Conservation (phyloP, 768 basidiomycete genomes). For the Termitomyces sp. region DNA sequence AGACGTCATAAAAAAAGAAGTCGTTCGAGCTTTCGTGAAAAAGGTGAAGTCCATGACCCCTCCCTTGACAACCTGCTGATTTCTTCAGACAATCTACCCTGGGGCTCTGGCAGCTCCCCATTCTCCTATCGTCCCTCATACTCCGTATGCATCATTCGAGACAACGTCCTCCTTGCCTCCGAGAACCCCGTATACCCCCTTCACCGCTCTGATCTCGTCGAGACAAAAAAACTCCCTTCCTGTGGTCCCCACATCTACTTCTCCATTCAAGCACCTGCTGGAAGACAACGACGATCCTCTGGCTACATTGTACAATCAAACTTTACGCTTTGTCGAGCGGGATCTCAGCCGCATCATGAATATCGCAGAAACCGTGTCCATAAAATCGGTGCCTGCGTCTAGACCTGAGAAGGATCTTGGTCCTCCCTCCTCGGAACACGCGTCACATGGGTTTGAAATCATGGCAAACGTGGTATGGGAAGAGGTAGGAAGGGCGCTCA, state of each 20-base stretch:
- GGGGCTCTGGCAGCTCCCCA: constrained; percentile 63
- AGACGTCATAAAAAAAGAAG: constrained; percentile 68
- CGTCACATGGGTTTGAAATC: constrained; percentile 58
- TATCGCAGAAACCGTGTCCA: constrained; percentile 61
- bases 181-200: constrained; percentile 45
- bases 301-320: constrained; percentile 72
- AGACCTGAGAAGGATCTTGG: constrained; percentile 13
- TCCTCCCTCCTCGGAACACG: not conserved
- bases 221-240: constrained; percentile 26
- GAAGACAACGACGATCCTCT: constrained; percentile 67
- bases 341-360: constrained; percentile 74
- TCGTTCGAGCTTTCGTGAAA: constrained; percentile 72
- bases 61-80: not conserved
- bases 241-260: constrained; percentile 16
- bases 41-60: constrained; percentile 43
- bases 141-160: constrained; percentile 48
- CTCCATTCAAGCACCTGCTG: constrained; percentile 44
- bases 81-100: constrained; percentile 62
- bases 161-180: constrained; percentile 25
- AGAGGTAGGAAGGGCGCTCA: constrained; percentile 73
- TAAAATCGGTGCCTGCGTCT: constrained; percentile 34
- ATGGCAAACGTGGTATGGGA: constrained; percentile 88
- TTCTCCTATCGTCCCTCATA: constrained; percentile 74
- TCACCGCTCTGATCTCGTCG: constrained; percentile 47
- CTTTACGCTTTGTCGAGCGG: constrained; percentile 76